These are phyloP conservation scores for Rhodocollybia butyracea DNA, from an alignment of 768 basidiomycete species.

Conservation along the genomic window DNA sequence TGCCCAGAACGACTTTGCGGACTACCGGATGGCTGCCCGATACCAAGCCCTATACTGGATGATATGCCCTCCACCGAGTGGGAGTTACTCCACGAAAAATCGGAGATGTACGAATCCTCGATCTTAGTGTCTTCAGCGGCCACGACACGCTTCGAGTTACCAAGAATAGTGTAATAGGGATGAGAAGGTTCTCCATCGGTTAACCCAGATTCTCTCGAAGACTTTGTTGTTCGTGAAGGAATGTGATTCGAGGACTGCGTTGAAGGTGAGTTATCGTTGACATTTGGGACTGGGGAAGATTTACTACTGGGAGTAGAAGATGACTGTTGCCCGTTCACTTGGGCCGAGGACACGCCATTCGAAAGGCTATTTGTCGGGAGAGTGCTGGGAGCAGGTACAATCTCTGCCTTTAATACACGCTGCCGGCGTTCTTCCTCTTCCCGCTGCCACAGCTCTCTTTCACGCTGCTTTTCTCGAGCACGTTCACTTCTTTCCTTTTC, in stretches of 20 bases:
- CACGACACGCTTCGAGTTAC: conserved; percentile 39
- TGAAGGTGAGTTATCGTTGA: neutral
- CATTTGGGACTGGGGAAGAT: neutral
- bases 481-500: conserved; percentile 6
- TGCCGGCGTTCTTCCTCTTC: neutral
- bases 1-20: neutral
- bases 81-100: conserved; percentile 4
- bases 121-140: conserved; percentile 43
- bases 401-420: neutral
- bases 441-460: neutral
- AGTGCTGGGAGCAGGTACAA: neutral
- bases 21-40: neutral
- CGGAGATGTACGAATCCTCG: conserved; percentile 22
- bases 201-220: neutral
- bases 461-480: conserved; percentile 2
- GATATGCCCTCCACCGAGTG: conserved; percentile 8
- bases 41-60: conserved; percentile 10
- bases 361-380: neutral
- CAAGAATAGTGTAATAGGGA: conserved; percentile 60
- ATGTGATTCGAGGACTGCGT: neutral
- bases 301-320: neutral
- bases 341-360: neutral
- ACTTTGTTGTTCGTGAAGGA: neutral
- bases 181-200: conserved; percentile 13
- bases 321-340: neutral